Percentiles rank a stretch among this genome's conserved stretches.
phyloP scores from a whole-genome alignment of 352 stramenopile species.

The Globisporangium cystogenes region DNA sequence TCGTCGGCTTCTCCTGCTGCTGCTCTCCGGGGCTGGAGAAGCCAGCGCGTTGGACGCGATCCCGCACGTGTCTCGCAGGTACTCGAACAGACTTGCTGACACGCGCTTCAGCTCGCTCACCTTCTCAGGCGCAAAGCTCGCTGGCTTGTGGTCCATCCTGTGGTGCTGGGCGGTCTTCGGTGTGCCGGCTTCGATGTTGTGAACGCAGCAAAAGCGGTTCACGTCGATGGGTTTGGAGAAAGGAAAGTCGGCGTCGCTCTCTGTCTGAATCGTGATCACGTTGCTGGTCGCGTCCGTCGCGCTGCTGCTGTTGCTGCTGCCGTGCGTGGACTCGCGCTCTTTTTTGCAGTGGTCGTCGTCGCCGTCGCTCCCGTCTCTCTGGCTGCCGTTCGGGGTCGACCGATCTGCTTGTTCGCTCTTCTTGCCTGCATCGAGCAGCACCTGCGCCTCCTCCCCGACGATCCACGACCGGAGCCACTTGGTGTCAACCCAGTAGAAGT shows the following conservation, averaged over 20 bases:
- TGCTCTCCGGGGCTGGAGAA: conserved; percentile 2
- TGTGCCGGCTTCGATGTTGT: conserved; percentile 19
- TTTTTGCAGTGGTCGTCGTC: conserved; percentile 14
- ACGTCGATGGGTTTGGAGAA: conserved; percentile 52
- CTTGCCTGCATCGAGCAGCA: background rate
- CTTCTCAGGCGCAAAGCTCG: conserved; percentile 45
- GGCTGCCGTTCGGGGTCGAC: conserved; percentile 1
- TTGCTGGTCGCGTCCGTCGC: background rate
- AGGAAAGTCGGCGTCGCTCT: conserved; percentile 33
- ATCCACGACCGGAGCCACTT: conserved; percentile 62
- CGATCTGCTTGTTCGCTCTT: conserved; percentile 7
- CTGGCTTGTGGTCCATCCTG: background rate
- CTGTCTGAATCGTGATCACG: conserved; percentile 3
- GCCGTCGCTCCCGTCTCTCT: conserved; percentile 7
- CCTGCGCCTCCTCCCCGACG: conserved; percentile 35
- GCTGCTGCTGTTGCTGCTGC: background rate
- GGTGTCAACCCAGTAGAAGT: conserved; percentile 71
- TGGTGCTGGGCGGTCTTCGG: background rate
- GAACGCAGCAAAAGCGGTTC: conserved; percentile 36
- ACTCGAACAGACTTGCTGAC: conserved; percentile 38
- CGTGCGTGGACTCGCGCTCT: background rate
- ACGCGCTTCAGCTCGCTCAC: conserved; percentile 53
- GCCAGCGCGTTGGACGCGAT: conserved; percentile 2
- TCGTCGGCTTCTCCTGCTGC: background rate
- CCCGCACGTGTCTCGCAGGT: conserved; percentile 36